These are phyloP conservation scores for Aristolochia fimbriata DNA, from an alignment of 164 flowering plant species.

Conservation along the genomic window DNA sequence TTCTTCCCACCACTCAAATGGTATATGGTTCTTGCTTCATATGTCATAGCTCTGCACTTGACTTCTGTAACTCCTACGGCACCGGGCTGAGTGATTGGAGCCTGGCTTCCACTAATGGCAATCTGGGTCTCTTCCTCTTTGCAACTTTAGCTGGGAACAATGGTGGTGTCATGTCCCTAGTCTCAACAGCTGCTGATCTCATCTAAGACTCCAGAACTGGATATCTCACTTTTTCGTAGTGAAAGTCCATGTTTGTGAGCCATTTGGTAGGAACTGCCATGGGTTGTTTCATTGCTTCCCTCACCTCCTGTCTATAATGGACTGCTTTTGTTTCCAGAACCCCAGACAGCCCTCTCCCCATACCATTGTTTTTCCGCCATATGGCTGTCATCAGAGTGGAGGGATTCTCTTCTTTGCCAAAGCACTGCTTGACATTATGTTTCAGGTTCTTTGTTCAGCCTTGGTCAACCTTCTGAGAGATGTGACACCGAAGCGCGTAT, in stretches of 20 bases:
- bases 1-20: constrained; percentile 86
- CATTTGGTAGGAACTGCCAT: constrained; percentile 84
- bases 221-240: constrained; percentile 82
- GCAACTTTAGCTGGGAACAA: constrained; percentile 67
- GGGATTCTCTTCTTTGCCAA: constrained; percentile 89
- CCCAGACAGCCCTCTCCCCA: constrained; percentile 71
- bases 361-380: constrained; percentile 79
- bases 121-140: constrained; percentile 75
- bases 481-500: constrained; percentile 40
- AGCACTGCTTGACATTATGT: constrained; percentile 74
- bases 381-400: constrained; percentile 98
- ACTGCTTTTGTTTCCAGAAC: constrained; percentile 80
- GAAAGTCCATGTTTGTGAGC: constrained; percentile 91
- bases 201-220: constrained; percentile 99
- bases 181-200: constrained; percentile 95
- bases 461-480: constrained; percentile 67
- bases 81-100: constrained; percentile 96
- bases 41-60: constrained; percentile 80
- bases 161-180: constrained; percentile 94
- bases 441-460: constrained; percentile 70
- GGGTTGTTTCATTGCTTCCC: constrained; percentile 92
- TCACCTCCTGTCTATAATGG: constrained; percentile 95
- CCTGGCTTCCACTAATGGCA: constrained; percentile 81
- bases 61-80: constrained; percentile 97
- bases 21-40: constrained; percentile 77